phyloP scores from a whole-genome alignment of 2,329 filamentous ascomycete species.

The Huntiella omanensis region DNA sequence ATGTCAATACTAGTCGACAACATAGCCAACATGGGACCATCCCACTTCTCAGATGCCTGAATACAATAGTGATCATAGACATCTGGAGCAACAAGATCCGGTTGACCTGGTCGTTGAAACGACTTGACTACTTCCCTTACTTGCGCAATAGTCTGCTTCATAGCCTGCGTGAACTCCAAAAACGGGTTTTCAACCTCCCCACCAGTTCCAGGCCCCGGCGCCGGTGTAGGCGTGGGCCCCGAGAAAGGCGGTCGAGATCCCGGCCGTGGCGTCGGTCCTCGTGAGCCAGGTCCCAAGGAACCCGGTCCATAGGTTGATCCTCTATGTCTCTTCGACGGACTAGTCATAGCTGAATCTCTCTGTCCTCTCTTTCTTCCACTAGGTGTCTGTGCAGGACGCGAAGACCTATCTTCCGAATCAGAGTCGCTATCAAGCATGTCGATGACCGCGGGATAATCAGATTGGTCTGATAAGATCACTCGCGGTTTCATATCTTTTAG shows the following conservation, averaged over 20 bases:
- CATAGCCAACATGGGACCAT: slow-evolving; percentile 29
- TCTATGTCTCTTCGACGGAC: slow-evolving; percentile 20
- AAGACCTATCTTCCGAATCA: slow-evolving; percentile 15
- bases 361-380: slow-evolving; percentile 5
- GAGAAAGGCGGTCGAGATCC: background rate
- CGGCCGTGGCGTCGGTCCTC: background rate
- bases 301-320: slow-evolving; percentile 12
- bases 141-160: slow-evolving; percentile 24
- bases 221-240: background rate
- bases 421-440: slow-evolving; percentile 24
- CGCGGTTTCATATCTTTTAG: slow-evolving; percentile 28
- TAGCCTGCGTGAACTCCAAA: slow-evolving; percentile 17
- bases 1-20: slow-evolving; percentile 27
- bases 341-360: slow-evolving; percentile 15
- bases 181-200: slow-evolving; percentile 18
- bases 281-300: background rate
- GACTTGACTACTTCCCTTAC: slow-evolving; percentile 35
- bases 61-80: slow-evolving; percentile 40
- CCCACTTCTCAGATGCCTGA: slow-evolving; percentile 40
- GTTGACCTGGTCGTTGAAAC: slow-evolving; percentile 37
- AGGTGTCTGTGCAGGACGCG: slow-evolving; percentile 10
- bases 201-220: background rate
- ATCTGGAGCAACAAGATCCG: slow-evolving; percentile 37
- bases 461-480: slow-evolving; percentile 23
- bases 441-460: slow-evolving; percentile 18